Percentiles rank a stretch among this genome's conserved stretches.
phyloP scores from a whole-genome alignment of 2,329 filamentous ascomycete genomes.

The Aureobasidium sp. region DNA sequence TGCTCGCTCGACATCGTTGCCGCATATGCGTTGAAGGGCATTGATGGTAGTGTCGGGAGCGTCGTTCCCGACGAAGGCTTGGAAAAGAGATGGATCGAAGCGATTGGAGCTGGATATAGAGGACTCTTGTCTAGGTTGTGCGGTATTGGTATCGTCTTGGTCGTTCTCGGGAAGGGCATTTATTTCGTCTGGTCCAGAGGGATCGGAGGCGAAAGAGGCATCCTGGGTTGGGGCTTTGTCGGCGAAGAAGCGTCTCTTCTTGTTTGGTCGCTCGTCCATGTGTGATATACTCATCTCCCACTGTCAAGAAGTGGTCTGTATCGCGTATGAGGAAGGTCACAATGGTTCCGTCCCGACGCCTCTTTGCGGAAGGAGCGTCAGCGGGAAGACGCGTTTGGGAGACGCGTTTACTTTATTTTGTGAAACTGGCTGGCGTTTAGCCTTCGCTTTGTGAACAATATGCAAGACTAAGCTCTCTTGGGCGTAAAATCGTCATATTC shows the following conservation, averaged over 20 bases:
- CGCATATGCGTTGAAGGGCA: constrained; percentile 42
- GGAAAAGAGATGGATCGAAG: constrained; percentile 49
- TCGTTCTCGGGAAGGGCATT: constrained; percentile 24
- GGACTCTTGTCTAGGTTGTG: constrained; percentile 1
- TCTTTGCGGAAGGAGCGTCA: no score
- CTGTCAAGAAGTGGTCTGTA: neutral
- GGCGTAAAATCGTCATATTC: neutral
- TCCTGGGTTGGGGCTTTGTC: constrained; percentile 35
- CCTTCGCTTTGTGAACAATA: neutral
- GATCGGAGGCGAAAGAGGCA: constrained; percentile 21
- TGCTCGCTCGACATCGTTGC: constrained; percentile 49
- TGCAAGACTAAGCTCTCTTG: neutral
- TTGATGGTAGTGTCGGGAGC: constrained; percentile 37
- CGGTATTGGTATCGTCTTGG: neutral
- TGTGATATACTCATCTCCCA: constrained; percentile 26
- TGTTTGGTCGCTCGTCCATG: constrained; percentile 46
- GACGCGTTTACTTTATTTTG: neutral
- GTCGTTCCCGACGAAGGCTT: constrained; percentile 48
- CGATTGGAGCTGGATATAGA: constrained; percentile 21
- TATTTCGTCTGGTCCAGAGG: constrained; percentile 26
- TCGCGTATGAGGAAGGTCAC: neutral
- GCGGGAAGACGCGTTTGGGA: constrained; percentile 16
- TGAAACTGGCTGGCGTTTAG: neutral
- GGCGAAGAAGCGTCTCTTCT: constrained; percentile 56
- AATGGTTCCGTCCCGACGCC: no score